Percentiles rank a stretch among this genome's conserved stretches.
Evolutionary conservation across 1,284 basidiomycete genomes (phyloP).

Genomic region (Rhodofomes roseus): DNA sequence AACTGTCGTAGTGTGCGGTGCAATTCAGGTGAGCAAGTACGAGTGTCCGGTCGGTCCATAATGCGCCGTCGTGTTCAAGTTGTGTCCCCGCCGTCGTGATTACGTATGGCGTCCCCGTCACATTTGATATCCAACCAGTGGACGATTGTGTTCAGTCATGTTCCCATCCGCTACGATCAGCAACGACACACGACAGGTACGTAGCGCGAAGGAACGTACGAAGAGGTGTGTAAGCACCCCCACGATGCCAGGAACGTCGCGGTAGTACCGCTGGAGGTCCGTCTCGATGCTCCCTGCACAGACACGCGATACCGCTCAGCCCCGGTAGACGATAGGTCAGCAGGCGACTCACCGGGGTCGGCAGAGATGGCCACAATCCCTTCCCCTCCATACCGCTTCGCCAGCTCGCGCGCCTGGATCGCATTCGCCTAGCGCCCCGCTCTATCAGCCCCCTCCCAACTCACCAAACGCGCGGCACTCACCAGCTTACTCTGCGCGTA

Average conservation of each 20-base stretch:
- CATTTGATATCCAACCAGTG: too few relatives aligned
- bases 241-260: constrained; percentile 9
- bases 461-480: background rate
- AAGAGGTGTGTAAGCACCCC: constrained; percentile 4
- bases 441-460: background rate
- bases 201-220: constrained; percentile 5
- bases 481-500: constrained; percentile 6
- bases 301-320: background rate
- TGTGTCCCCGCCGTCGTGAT: too few relatives aligned
- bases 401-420: background rate
- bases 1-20: constrained; percentile 4
- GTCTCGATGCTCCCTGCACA: constrained; percentile 26
- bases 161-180: too few relatives aligned
- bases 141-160: too few relatives aligned
- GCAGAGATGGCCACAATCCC: constrained; percentile 1
- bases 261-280: constrained; percentile 20
- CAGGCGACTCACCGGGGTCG: background rate
- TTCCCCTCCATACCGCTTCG: constrained; percentile 1
- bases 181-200: background rate
- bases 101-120: too few relatives aligned
- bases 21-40: background rate
- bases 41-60: too few relatives aligned
- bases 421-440: background rate
- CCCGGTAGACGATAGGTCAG: background rate
- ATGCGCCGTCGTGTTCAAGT: too few relatives aligned